These are phyloP conservation scores for Pleurotus pulmonarius DNA, from an alignment of 768 basidiomycete species.

Conservation along the genomic window DNA sequence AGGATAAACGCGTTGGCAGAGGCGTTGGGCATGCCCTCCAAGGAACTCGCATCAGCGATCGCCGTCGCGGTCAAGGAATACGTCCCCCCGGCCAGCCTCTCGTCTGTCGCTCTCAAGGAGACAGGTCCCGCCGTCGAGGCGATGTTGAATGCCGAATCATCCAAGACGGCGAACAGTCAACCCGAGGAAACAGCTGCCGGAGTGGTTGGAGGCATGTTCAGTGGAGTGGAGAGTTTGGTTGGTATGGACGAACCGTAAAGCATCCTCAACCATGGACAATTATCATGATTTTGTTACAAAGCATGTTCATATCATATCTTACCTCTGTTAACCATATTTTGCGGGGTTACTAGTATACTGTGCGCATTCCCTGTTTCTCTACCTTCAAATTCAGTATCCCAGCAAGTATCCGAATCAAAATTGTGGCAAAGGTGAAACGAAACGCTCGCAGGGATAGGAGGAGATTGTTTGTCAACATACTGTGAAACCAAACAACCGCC, in stretches of 20 bases:
- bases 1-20: constrained; percentile 57
- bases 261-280: no score
- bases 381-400: no score
- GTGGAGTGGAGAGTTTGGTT: constrained; percentile 36
- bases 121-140: constrained; percentile 40
- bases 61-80: constrained; percentile 54
- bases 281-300: no score
- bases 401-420: no score
- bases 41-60: constrained; percentile 61
- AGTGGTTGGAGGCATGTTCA: constrained; percentile 25
- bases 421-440: no score
- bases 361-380: no score
- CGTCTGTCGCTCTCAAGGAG: constrained; percentile 47
- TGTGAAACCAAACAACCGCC: neutral
- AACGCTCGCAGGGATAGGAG: no score
- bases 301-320: no score
- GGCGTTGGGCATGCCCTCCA: constrained; percentile 57
- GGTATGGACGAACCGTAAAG: constrained; percentile 42
- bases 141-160: constrained; percentile 24
- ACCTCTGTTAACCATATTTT: no score
- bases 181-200: constrained; percentile 13
- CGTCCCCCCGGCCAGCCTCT: constrained; percentile 58
- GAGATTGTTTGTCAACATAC: neutral
- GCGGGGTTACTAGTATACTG: no score
- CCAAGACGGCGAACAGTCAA: constrained; percentile 8